Evolutionary conservation across 202 grass and related monocot genomes (phyloP), one percentile per base, ranked within the genome.

Genomic region (Bolboschoenoplectus hybrid): DNA sequence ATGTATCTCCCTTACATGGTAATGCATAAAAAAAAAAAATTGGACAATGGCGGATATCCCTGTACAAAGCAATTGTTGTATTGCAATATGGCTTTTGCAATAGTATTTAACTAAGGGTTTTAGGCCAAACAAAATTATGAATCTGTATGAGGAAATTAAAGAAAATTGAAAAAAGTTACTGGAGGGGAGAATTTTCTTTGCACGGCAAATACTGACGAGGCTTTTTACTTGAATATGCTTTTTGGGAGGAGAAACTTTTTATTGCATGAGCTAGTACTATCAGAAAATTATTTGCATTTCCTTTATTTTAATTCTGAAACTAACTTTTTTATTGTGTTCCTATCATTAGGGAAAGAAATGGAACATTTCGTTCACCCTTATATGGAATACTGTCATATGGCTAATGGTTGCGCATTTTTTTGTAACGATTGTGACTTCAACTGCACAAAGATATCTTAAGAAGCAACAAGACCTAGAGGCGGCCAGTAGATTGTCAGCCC

Each of bases 341-440:
- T 74, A 45, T 81, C 58, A 81, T 62, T 88, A 94, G 97, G 92
- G 77, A n/a, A 89, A 90, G 74, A 81, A 89, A 61, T 97, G 93
- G 93, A 97, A 99, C 79, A 62, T 99, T 44, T 97, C 93, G 34
- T 91, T 99, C 80, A 91, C 93, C 19, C 87, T 91, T 49, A 58
- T 99, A 55, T 99, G 97, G 97, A 97, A 97, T 81, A 88, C 75
- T 75, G 56, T 97, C 32, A 91, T 99, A 79, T 94, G 93, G 90
- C 88, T 99, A 14, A 86, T 96, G 82, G 92, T 99, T 57, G 71
- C 90, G 63, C 93, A 97, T 66, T 97, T 97, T 82, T 96, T 97
- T 46, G 44, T 85, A 41, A 99, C 95, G 85, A 99, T 97, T 70
- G 55, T 97, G 88, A 92, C 90, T 7, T 91, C 93, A 62, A 97